These are phyloP conservation scores for Diaporthe nobilis DNA, from an alignment of 2,329 filamentous ascomycete species.

Conservation along the genomic window DNA sequence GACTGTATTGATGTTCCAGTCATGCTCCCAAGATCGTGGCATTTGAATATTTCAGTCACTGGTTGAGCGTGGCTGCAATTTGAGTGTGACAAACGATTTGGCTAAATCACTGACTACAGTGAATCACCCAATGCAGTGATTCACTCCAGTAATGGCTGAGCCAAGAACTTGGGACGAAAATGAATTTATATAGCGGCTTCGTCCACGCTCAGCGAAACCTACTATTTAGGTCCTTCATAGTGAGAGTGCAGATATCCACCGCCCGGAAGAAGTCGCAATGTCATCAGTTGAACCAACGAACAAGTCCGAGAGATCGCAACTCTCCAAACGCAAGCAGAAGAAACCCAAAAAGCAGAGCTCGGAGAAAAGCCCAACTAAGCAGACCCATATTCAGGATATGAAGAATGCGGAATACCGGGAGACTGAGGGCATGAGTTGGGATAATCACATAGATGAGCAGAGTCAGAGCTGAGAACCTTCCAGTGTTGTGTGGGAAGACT, in stretches of 20 bases:
- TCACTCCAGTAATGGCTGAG: not conserved
- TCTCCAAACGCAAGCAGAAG: not conserved
- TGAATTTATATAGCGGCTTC: not conserved
- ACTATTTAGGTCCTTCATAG: too few relatives aligned
- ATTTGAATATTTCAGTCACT: not conserved
- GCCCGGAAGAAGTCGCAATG: not conserved
- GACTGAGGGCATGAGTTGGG: not conserved
- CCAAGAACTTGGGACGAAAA: not conserved
- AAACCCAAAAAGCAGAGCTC: not conserved
- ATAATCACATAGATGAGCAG: not conserved
- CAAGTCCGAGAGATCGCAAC: too few relatives aligned
- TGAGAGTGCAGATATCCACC: not conserved
- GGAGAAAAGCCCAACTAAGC: too few relatives aligned
- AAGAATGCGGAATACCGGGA: not conserved
- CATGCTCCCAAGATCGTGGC: not conserved
- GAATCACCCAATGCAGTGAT: conserved; percentile 3
- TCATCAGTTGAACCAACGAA: not conserved
- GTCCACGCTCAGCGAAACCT: not conserved
- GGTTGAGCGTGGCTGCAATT: not conserved
- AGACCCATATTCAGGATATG: not conserved
- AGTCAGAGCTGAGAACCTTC: not conserved
- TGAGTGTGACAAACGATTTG: not conserved
- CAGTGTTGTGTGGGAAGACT: not conserved
- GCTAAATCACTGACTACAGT: not conserved
- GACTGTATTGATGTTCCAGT: not conserved